A percentile compares a stretch with the other conserved stretches of the same genome.
These are phyloP conservation scores for Pseudocercospora vitis DNA, from an alignment of 2,329 filamentous ascomycete genomes.

Conservation along the genomic window DNA sequence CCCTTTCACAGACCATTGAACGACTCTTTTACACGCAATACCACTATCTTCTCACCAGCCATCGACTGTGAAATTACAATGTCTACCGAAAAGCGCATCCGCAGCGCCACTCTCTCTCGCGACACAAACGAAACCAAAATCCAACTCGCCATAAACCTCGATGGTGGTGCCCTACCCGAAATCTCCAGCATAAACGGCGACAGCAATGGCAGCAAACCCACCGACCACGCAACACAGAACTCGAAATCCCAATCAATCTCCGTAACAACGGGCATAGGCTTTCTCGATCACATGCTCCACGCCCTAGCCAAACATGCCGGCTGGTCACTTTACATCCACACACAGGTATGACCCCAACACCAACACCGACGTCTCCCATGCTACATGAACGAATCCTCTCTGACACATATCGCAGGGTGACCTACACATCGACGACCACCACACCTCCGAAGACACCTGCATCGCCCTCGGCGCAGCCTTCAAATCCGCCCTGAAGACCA, in stretches of 20 bases:
- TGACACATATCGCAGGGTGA: constrained; percentile 88
- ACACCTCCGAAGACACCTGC: constrained; percentile 94
- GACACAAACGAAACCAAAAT: constrained; percentile 99
- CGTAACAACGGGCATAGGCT: constrained; percentile 91
- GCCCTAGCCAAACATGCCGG: constrained; percentile 93
- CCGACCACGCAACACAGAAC: constrained; percentile 76
- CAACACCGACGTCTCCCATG: too few relatives aligned
- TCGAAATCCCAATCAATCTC: constrained; percentile 83
- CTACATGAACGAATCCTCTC: too few relatives aligned
- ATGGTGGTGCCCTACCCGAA: constrained; percentile 67
- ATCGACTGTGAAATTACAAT: constrained; percentile 18
- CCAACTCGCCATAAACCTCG: constrained; percentile 85
- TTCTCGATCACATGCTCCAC: constrained; percentile 98
- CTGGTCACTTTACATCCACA: constrained; percentile 82
- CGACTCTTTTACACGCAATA: too few relatives aligned
- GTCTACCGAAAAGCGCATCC: constrained; percentile 42
- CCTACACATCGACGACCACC: constrained; percentile 96
- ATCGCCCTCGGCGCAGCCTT: constrained; percentile 86
- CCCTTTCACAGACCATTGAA: neutral
- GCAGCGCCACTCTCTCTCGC: constrained; percentile 77
- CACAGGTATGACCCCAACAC: too few relatives aligned
- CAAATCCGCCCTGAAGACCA: constrained; percentile 72
- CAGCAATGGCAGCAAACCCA: too few relatives aligned
- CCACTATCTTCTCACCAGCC: neutral
- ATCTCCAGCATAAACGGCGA: constrained; percentile 53